phyloP scores from a whole-genome alignment of 768 basidiomycete genomes.

The Leccinum rimulosum region DNA sequence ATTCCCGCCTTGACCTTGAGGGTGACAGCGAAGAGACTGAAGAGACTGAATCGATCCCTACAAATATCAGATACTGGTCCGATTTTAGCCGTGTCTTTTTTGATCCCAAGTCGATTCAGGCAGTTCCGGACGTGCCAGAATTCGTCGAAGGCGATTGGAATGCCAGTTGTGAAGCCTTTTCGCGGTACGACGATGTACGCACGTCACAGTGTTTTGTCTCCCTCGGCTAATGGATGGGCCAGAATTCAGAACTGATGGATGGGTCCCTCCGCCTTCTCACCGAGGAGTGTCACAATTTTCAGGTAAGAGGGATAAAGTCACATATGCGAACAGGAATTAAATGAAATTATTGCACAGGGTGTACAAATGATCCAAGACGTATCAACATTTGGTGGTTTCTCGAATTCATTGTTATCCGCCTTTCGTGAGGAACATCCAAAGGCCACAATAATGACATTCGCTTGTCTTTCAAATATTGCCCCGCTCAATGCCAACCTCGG shows the following conservation, averaged over 20 bases:
- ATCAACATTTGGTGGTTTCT: conserved; percentile 64
- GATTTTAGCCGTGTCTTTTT: conserved; percentile 55
- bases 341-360: conserved; percentile 44
- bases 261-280: conserved; percentile 61
- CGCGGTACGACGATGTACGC: conserved; percentile 53
- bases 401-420: conserved; percentile 51
- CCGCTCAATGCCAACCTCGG: conserved; percentile 35
- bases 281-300: conserved; percentile 74
- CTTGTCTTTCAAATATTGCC: conserved; percentile 50
- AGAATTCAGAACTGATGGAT: conserved; percentile 71
- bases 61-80: conserved; percentile 46
- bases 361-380: conserved; percentile 66
- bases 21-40: conserved; percentile 11
- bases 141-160: conserved; percentile 55
- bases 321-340: not conserved
- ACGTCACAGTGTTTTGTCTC: not conserved
- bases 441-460: conserved; percentile 53
- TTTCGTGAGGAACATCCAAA: conserved; percentile 71
- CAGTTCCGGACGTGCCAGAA: conserved; percentile 56
- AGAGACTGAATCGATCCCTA: conserved; percentile 8
- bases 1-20: conserved; percentile 39
- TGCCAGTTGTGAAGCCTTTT: conserved; percentile 49
- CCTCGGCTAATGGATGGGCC: not conserved
- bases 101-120: conserved; percentile 62
- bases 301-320: conserved; percentile 41